Percentiles rank a stretch among this genome's conserved stretches.
phyloP scores from a whole-genome alignment of 2,329 filamentous ascomycete genomes.

The Paecilomyces sp. region DNA sequence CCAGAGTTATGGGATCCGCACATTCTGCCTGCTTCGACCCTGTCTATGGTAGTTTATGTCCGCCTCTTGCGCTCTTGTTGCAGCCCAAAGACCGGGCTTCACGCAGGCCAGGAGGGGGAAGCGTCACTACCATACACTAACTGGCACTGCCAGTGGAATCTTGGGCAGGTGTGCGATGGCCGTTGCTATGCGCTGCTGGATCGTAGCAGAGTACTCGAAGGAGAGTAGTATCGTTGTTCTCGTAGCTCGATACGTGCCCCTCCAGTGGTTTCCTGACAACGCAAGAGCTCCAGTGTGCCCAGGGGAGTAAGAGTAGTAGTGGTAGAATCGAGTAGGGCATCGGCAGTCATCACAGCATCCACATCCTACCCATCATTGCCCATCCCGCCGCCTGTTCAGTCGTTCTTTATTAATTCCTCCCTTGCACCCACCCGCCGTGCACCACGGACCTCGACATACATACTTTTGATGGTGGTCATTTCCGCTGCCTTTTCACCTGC shows the following conservation, averaged over 20 bases:
- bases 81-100: neutral
- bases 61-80: neutral
- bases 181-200: neutral
- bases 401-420: neutral
- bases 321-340: neutral
- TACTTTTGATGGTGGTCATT: neutral
- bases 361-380: neutral
- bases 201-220: neutral
- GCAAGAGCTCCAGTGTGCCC: neutral
- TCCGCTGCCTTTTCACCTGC: neutral
- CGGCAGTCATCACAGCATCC: neutral
- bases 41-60: neutral
- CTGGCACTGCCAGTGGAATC: neutral
- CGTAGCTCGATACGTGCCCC: neutral
- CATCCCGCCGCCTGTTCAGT: neutral
- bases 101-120: neutral
- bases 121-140: neutral
- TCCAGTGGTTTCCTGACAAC: neutral
- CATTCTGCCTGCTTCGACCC: neutral
- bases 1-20: conserved; percentile 1
- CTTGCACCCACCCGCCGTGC: neutral
- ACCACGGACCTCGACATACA: neutral
- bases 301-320: neutral
- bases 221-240: neutral
- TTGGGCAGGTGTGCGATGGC: neutral